Percentiles rank a stretch among this genome's conserved stretches.
These are phyloP conservation scores for Fusarium stilboides DNA, from an alignment of 2,329 filamentous ascomycete genomes.

Conservation along the genomic window DNA sequence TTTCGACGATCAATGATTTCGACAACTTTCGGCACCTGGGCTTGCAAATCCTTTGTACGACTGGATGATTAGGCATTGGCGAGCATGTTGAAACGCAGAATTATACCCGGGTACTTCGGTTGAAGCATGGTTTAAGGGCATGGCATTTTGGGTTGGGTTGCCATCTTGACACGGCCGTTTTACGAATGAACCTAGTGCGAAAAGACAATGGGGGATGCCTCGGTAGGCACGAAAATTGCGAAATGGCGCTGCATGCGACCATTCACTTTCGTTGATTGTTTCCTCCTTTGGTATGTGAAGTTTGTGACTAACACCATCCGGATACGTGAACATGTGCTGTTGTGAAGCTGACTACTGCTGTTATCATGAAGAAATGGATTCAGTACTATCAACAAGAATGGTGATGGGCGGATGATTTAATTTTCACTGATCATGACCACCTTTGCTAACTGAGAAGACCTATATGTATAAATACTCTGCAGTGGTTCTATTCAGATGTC, in stretches of 20 bases:
- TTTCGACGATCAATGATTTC: slow-evolving; percentile 39
- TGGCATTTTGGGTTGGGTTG: slow-evolving; percentile 43
- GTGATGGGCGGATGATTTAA: background rate
- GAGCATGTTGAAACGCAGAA: slow-evolving; percentile 51
- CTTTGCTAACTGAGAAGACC: background rate
- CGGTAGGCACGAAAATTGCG: slow-evolving; percentile 29
- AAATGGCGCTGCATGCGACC: slow-evolving; percentile 39
- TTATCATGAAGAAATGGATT: background rate
- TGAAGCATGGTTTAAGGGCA: slow-evolving; percentile 47
- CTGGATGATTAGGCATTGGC: slow-evolving; percentile 48
- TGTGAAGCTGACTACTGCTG: background rate
- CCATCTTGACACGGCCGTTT: slow-evolving; percentile 51
- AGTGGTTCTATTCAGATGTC: slow-evolving; percentile 1
- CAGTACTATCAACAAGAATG: background rate
- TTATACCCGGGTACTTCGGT: slow-evolving; percentile 51
- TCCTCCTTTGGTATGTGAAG: slow-evolving; percentile 9
- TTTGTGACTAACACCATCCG: background rate
- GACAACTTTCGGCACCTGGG: slow-evolving; percentile 46
- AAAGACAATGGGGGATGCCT: slow-evolving; percentile 36
- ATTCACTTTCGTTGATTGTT: slow-evolving; percentile 11
- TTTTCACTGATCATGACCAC: slow-evolving; percentile 2
- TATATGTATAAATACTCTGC: slow-evolving; percentile 14
- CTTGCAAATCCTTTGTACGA: slow-evolving; percentile 49
- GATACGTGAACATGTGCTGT: background rate
- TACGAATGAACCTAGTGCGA: slow-evolving; percentile 46